A percentile compares a stretch with the other conserved stretches of the same genome.
phyloP scores from a whole-genome alignment of 2,329 filamentous ascomycete species.

The Bipolaris sorokiniana region DNA sequence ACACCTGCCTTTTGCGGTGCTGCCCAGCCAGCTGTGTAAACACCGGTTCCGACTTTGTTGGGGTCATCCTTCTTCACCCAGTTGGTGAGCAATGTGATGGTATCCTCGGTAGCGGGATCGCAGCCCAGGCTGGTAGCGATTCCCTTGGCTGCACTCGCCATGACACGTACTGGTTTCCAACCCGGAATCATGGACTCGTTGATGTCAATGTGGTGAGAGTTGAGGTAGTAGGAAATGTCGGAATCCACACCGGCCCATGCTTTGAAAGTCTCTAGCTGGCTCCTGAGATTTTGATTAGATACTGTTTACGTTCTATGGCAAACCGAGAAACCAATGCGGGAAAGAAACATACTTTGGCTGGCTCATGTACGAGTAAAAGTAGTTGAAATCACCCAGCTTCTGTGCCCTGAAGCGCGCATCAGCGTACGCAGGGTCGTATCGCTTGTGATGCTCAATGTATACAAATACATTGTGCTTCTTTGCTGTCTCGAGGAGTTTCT shows the following conservation, averaged over 20 bases:
- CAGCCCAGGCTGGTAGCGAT: slow-evolving; percentile 81
- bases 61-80: slow-evolving; percentile 78
- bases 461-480: slow-evolving; percentile 81
- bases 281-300: slow-evolving; percentile 81
- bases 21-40: slow-evolving; percentile 95
- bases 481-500: slow-evolving; percentile 73
- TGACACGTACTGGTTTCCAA: slow-evolving; percentile 79
- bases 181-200: slow-evolving; percentile 90
- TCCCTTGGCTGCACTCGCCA: slow-evolving; percentile 77
- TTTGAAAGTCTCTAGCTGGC: slow-evolving; percentile 91
- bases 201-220: slow-evolving; percentile 92
- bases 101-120: slow-evolving; percentile 83
- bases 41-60: slow-evolving; percentile 77
- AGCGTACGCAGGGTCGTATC: slow-evolving; percentile 90
- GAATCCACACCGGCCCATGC: slow-evolving; percentile 91
- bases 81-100: slow-evolving; percentile 86
- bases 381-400: slow-evolving; percentile 91
- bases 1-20: slow-evolving; percentile 90
- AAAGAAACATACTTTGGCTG: slow-evolving; percentile 64
- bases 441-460: slow-evolving; percentile 96
- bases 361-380: slow-evolving; percentile 97
- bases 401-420: slow-evolving; percentile 81
- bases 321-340: not conserved
- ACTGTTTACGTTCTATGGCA: not conserved
- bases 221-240: slow-evolving; percentile 95